Evolutionary conservation across 2,329 filamentous ascomycete genomes (phyloP).

Genomic region (Byssoonygena ceratinophila): DNA sequence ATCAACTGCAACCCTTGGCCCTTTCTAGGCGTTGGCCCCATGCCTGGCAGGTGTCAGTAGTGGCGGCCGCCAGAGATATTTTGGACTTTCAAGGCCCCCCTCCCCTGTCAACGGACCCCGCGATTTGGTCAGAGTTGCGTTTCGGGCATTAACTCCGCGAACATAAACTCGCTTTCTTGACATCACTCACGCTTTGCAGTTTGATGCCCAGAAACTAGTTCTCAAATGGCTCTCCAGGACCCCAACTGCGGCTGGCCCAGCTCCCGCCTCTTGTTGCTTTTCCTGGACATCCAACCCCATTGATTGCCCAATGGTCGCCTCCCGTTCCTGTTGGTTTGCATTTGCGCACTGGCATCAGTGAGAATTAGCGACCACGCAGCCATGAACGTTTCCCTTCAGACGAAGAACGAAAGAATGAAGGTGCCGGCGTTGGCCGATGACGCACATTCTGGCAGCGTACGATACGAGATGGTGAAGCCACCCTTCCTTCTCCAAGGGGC

Average conservation of each 20-base stretch:
- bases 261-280: neutral
- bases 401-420: neutral
- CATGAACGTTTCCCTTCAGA: neutral
- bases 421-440: conserved; percentile 8
- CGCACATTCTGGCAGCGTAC: neutral
- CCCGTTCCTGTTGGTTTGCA: conserved; percentile 4
- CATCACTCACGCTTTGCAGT: conserved; percentile 2
- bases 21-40: conserved; percentile 2
- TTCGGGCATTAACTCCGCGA: conserved; percentile 12
- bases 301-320: neutral
- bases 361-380: neutral
- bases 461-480: conserved; percentile 6
- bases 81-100: neutral
- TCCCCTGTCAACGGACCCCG: conserved; percentile 11
- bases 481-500: conserved; percentile 1
- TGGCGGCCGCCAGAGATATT: neutral
- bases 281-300: neutral
- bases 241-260: neutral
- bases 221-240: neutral
- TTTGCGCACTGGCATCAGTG: neutral
- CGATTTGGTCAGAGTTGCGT: conserved; percentile 6
- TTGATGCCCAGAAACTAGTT: conserved; percentile 4
- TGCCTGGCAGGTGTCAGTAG: neutral
- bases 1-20: conserved; percentile 6
- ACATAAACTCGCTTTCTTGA: conserved; percentile 2